Conservation (phyloP, 2,329 filamentous ascomycete genomes). For the Graphilbum fragrans region DNA sequence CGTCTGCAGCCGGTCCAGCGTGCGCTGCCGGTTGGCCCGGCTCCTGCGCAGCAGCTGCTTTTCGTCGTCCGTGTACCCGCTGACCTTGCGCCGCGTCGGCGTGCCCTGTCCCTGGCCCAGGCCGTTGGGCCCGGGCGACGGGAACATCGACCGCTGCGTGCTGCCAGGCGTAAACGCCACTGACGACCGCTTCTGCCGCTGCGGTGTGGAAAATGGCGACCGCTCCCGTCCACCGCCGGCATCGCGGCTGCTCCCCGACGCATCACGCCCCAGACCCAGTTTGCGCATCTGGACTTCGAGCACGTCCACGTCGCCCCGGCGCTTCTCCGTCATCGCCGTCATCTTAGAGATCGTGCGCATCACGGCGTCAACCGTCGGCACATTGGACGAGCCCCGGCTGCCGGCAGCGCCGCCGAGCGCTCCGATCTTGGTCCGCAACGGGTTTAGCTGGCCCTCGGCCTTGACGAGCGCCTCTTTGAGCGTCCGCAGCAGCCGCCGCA, state of each 20-base stretch:
- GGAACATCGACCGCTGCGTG: constrained; percentile 20
- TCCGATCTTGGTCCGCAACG: constrained; percentile 70
- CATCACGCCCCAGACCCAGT: constrained; percentile 37
- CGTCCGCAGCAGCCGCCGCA: constrained; percentile 62
- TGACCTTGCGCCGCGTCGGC: constrained; percentile 48
- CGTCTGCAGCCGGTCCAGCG: constrained; percentile 12
- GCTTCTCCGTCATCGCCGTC: constrained; percentile 84
- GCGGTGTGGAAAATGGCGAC: constrained; percentile 16
- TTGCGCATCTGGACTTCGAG: constrained; percentile 78
- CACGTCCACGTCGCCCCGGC: constrained; percentile 81
- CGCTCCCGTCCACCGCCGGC: constrained; percentile 26
- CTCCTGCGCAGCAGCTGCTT: constrained; percentile 43
- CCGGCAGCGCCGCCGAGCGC: constrained; percentile 36
- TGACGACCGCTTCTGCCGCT: constrained; percentile 17
- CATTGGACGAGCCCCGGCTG: constrained; percentile 23
- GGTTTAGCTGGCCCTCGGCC: constrained; percentile 65
- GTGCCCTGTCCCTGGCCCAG: constrained; percentile 16
- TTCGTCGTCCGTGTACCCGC: constrained; percentile 46
- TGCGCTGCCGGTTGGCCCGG: constrained; percentile 24
- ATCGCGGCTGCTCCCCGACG: constrained; percentile 26
- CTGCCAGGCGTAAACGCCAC: constrained; percentile 18
- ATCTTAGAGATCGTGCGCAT: constrained; percentile 86
- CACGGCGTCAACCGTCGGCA: constrained; percentile 84
- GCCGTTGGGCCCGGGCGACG: constrained; percentile 12
- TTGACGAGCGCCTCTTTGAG: constrained; percentile 66